These are phyloP conservation scores for Boletus fagicola DNA, from an alignment of 768 basidiomycete genomes.

Conservation along the genomic window DNA sequence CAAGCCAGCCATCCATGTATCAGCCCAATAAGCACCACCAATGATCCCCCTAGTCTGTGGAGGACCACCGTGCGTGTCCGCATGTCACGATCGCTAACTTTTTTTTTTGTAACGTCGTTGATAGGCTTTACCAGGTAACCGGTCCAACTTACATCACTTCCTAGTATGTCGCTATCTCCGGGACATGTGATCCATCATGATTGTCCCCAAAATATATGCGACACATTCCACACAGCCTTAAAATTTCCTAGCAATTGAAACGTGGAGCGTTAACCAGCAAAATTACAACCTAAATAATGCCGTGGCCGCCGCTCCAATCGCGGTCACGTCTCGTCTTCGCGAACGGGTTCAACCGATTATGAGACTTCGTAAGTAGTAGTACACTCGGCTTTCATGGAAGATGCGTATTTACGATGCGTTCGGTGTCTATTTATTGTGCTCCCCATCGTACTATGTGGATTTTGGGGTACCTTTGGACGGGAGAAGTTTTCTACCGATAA, in stretches of 20 bases:
- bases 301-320: neutral
- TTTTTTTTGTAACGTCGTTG: neutral
- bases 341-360: no score
- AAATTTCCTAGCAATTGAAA: neutral
- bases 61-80: neutral
- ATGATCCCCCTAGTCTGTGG: neutral
- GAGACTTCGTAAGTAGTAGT: neutral
- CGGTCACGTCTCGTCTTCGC: neutral
- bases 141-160: neutral
- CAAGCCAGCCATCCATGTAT: neutral
- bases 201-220: neutral
- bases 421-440: neutral
- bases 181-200: no score
- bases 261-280: neutral
- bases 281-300: neutral
- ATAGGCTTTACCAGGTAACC: no score
- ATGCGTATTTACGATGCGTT: neutral
- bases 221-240: neutral
- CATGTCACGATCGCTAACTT: neutral
- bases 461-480: neutral
- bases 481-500: neutral
- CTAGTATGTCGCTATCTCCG: no score
- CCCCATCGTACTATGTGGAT: neutral
- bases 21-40: neutral
- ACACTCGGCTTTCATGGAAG: neutral